Evolutionary conservation across 768 basidiomycete genomes (phyloP).

Genomic region (Paxillus involutus): DNA sequence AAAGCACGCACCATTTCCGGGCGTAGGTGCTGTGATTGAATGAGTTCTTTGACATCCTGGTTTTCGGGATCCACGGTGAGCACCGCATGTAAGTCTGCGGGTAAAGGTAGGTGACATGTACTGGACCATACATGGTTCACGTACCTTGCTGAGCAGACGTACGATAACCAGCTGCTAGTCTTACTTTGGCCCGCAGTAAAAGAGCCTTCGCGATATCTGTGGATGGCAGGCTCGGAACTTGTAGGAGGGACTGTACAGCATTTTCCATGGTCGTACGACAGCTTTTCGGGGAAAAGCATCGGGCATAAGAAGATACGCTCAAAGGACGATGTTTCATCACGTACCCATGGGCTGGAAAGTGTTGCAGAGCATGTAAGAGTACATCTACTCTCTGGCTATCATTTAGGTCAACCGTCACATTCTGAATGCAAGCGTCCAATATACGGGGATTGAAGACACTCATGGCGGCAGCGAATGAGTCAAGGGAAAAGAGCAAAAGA

Average conservation of each 20-base stretch:
- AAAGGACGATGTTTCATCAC: conserved; percentile 18
- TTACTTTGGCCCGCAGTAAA: conserved; percentile 64
- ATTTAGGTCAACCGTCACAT: conserved; percentile 55
- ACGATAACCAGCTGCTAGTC: conserved; percentile 58
- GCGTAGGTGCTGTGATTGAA: conserved; percentile 47
- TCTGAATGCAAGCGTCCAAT: conserved; percentile 73
- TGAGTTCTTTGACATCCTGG: conserved; percentile 64
- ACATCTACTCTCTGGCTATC: conserved; percentile 71
- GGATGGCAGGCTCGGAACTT: conserved; percentile 51
- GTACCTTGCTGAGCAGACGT: conserved; percentile 67
- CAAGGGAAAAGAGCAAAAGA: neutral
- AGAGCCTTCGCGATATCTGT: conserved; percentile 58
- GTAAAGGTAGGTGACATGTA: neutral
- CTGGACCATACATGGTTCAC: neutral
- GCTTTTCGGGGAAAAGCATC: conserved; percentile 16
- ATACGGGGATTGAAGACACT: conserved; percentile 76
- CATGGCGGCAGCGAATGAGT: conserved; percentile 32
- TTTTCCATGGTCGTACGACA: conserved; percentile 70
- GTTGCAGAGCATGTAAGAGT: conserved; percentile 79
- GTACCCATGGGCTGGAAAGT: conserved; percentile 70
- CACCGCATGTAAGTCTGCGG: conserved; percentile 64
- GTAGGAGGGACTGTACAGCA: conserved; percentile 69
- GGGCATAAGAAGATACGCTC: conserved; percentile 3
- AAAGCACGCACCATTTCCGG: conserved; percentile 52
- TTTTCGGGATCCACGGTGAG: conserved; percentile 65